Evolutionary conservation across 306 rosid species (phyloP).

Genomic region (Gastrolobium bilobum): DNA sequence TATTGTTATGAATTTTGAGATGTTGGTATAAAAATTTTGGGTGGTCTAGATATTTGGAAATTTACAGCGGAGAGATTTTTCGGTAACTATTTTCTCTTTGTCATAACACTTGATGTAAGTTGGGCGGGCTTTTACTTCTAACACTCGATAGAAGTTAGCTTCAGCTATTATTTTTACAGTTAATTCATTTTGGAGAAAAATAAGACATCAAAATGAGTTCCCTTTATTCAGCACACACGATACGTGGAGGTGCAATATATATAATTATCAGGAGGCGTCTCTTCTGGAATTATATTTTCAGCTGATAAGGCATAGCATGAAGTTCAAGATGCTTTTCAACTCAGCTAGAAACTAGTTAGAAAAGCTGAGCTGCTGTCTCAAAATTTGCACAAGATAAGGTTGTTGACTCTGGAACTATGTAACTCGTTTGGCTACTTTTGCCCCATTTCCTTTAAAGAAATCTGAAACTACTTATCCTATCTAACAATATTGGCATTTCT

Average conservation of each 20-base stretch:
- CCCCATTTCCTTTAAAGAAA: background rate
- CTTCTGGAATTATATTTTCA: too few species aligned
- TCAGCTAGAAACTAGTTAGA: background rate
- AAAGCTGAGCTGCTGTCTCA: background rate
- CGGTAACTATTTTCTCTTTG: conserved; percentile 9
- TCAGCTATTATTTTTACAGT: background rate
- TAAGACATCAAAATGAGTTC: background rate
- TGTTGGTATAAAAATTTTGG: conserved; percentile 52
- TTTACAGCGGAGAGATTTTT: conserved; percentile 39
- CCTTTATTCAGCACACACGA: background rate
- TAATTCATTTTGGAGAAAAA: background rate
- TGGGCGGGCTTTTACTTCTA: background rate
- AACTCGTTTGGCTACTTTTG: background rate
- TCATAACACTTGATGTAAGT: background rate
- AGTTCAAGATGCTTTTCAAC: background rate
- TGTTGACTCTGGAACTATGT: background rate
- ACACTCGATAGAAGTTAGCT: background rate
- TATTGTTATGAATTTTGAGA: conserved; percentile 41
- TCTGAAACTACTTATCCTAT: background rate
- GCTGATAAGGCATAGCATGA: background rate
- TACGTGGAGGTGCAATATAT: background rate
- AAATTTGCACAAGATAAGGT: background rate
- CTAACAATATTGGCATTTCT: background rate
- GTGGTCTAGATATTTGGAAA: conserved; percentile 32
- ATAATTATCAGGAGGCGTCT: too few species aligned